Base-by-base conservation (phyloP, 2,329 filamentous ascomycete genomes). In the Fusarium tanahbumbuense region DNA sequence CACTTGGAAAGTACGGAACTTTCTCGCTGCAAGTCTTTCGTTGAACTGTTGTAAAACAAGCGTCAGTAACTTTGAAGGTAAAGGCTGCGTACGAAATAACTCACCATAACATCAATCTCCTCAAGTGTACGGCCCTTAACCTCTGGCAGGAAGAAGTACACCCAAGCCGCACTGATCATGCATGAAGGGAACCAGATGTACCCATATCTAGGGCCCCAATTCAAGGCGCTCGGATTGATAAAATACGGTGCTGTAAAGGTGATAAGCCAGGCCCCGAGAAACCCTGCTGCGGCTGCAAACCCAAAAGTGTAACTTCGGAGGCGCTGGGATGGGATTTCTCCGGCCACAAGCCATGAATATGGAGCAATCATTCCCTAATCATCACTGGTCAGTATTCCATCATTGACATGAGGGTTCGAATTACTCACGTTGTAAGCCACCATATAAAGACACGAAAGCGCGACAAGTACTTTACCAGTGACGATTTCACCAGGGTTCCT, bases 121-220 rank as follows among this genome's bases (percentile, higher is more conserved):
- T 73, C 71, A 13, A 73, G 27, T 0, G 71, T 74, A 1, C 71
- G 63, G 6, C 71, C 71, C 28, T 74, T 73, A 3, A 74, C 57
- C 28, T 73, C 69, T 3, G 71, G 71, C 3, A 64, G 16, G 15
- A 41, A 74, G 20, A 73, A 74, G 32, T 60, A 74, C 0, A 74
- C 71, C 71, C 71, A 73, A 15, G 46, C 54, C 8, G 67, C 67
- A 1, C 63, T 58, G 2, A 73, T n/a, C 12, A 74, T 62, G 6
- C 69, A 73, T 2, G 71, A 70, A 2, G 71, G 71, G 4, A 74
- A 73, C 71, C 71, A 73, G 6, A 73, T 73, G 2, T 67, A 73
- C 5, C 71, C 71, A 5, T 73, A 73, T 68, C 71, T 49, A 11
- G 72, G 72, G 0, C 72, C 72, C 71, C 71, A 74, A 13, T 74